Percentiles rank a stretch among this genome's conserved stretches.
Evolutionary conservation across 2,329 filamentous ascomycete genomes (phyloP).

Genomic region (Penicillium sp.): DNA sequence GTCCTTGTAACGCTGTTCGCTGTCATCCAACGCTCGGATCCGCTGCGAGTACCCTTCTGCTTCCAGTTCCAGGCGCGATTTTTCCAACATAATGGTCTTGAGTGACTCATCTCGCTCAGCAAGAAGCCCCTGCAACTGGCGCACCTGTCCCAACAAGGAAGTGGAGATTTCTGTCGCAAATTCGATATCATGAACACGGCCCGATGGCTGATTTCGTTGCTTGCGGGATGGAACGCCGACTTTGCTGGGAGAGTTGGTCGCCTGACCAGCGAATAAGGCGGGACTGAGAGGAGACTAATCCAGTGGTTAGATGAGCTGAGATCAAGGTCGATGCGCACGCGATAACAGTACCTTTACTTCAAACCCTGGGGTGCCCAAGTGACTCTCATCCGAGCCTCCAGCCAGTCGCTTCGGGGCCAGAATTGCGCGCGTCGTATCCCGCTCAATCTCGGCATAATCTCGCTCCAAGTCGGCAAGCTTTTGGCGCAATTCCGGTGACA

Average conservation of each 20-base stretch:
- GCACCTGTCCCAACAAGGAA: conserved; percentile 88
- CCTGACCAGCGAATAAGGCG: conserved; percentile 79
- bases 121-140: conserved; percentile 81
- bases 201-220: conserved; percentile 84
- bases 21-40: conserved; percentile 82
- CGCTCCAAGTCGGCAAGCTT: conserved; percentile 85
- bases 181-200: conserved; percentile 90
- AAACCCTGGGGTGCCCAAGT: conserved; percentile 45
- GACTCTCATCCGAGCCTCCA: conserved; percentile 62
- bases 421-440: conserved; percentile 85
- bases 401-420: conserved; percentile 77
- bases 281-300: conserved; percentile 67
- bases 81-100: conserved; percentile 71
- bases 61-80: conserved; percentile 78
- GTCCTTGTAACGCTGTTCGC: conserved; percentile 93
- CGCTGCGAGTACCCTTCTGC: conserved; percentile 76
- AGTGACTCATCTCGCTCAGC: conserved; percentile 85
- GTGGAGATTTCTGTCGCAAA: conserved; percentile 98
- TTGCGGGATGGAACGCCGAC: conserved; percentile 82
- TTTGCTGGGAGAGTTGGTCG: conserved; percentile 84
- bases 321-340: not conserved
- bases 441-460: conserved; percentile 91
- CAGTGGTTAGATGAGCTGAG: conserved; percentile 9
- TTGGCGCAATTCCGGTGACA: conserved; percentile 77
- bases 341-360: conserved; percentile 46